A percentile compares a stretch with the other conserved stretches of the same genome.
phyloP scores from a whole-genome alignment of 371 early-diverging fungal genomes.

The Chytridium lagenaria region DNA sequence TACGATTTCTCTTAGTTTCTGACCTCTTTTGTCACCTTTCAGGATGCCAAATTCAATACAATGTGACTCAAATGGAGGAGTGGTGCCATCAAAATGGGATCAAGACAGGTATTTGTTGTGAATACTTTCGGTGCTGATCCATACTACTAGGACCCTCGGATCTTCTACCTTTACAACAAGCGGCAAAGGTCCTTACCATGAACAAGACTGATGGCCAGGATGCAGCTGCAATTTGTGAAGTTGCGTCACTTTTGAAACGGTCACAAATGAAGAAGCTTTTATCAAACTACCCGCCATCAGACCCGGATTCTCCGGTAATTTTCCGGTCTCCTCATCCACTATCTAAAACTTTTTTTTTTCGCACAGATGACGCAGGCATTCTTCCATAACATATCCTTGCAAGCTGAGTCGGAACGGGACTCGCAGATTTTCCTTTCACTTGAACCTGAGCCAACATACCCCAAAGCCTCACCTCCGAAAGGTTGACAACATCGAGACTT shows the following conservation, averaged over 20 bases:
- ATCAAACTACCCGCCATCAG: slow-evolving; percentile 50
- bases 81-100: slow-evolving; percentile 29
- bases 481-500: not conserved
- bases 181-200: slow-evolving; percentile 89
- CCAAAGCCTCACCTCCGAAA: not conserved
- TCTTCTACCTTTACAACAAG: slow-evolving; percentile 39
- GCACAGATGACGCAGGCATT: slow-evolving; percentile 77
- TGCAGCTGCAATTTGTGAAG: slow-evolving; percentile 89
- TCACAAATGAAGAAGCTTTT: slow-evolving; percentile 90
- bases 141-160: slow-evolving; percentile 23
- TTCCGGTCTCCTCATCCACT: not conserved
- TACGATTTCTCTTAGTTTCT: not conserved
- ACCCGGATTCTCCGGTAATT: slow-evolving; percentile 50
- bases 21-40: not conserved
- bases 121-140: not conserved
- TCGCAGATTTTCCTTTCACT: not conserved
- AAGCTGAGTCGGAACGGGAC: slow-evolving; percentile 75
- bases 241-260: slow-evolving; percentile 84
- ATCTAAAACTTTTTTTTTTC: not conserved
- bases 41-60: slow-evolving; percentile 43
- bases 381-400: slow-evolving; percentile 74
- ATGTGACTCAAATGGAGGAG: slow-evolving; percentile 40
- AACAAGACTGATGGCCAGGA: slow-evolving; percentile 85
- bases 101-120: slow-evolving; percentile 16
- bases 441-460: slow-evolving; percentile 4